phyloP scores from a whole-genome alignment of 2,329 filamentous ascomycete species.

The Diaporthe citri region DNA sequence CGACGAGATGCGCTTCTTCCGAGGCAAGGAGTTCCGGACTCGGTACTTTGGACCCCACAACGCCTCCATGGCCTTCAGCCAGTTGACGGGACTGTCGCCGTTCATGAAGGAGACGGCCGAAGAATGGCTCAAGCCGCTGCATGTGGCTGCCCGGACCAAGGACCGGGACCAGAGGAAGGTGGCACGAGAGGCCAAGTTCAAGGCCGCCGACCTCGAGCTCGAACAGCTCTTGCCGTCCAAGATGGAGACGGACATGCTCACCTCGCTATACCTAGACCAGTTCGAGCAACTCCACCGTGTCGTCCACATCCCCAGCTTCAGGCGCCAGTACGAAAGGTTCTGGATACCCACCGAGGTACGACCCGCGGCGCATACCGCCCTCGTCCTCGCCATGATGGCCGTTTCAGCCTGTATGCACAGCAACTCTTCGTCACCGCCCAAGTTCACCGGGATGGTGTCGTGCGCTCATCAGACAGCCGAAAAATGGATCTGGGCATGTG shows the following conservation, averaged over 20 bases:
- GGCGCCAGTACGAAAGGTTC: constrained; percentile 66
- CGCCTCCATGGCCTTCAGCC: constrained; percentile 69
- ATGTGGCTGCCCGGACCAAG: constrained; percentile 65
- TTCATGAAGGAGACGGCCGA: constrained; percentile 74
- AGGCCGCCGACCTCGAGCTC: constrained; percentile 61
- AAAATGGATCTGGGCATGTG: constrained; percentile 68
- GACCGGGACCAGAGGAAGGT: constrained; percentile 66
- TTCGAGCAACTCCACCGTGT: constrained; percentile 70
- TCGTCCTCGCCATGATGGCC: constrained; percentile 71
- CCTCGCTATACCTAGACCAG: constrained; percentile 65
- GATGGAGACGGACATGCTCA: constrained; percentile 62
- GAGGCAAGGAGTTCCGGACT: constrained; percentile 70
- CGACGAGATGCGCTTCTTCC: constrained; percentile 69
- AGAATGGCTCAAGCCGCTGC: constrained; percentile 71
- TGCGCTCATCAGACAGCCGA: constrained; percentile 67
- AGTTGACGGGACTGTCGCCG: constrained; percentile 67
- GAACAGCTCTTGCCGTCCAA: constrained; percentile 63
- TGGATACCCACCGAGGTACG: constrained; percentile 62
- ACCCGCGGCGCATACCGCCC: constrained; percentile 66
- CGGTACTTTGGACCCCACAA: constrained; percentile 72
- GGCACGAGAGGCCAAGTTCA: constrained; percentile 64
- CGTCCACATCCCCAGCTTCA: constrained; percentile 70
- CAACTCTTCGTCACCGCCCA: constrained; percentile 57
- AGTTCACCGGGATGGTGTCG: constrained; percentile 70
- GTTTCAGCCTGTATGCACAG: constrained; percentile 70